Base-by-base conservation (phyloP, 1,284 basidiomycete genomes). In the Vanrija pseudolonga region DNA sequence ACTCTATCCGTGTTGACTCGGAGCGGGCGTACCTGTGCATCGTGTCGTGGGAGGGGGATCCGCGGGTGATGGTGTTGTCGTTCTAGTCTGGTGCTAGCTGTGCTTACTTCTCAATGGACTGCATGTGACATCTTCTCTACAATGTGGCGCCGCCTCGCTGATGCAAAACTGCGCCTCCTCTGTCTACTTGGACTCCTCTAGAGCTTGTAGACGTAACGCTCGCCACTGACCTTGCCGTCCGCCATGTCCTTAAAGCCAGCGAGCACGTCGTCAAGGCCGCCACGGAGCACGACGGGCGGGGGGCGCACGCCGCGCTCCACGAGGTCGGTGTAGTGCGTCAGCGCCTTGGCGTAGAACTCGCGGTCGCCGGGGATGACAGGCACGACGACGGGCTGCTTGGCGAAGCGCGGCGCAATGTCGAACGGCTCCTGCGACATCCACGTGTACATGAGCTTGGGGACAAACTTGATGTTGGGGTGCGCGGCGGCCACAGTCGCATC, bases 341-440 rank as follows among this genome's bases (percentile, higher is more conserved):
- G 54, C 32, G 65, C 45, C 53, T 67, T 57, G 28, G 39, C 53
- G 54, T 62, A 63, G 55, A 64, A 68, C 42, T 56, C 52, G 47
- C 57, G 59, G 42, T 69, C 62, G 0, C 55, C 39, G 14, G 57
- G 50, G 22, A 56, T 50, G 32, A 57, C 66, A 8, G 66, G 66
- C 17, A 67, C 20, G 36, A 41, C 43, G 3, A 37, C 56, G 37
- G 53, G 47, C 23, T 55, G 22, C 2, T n/a, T n/a, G n/a, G 55
- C 55, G 8, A 23, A 45, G n/a, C 62, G 53, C 17, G 65, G 64
- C 9, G 62, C 57, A 41, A 68, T 66, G 51, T 61, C 54, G 57
- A 72, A 69, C 17, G 59, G 60, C 64, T 69, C 32, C 61, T 67
- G 45, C 70, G 69, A 68, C 44, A 65, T 64, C 9, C 65, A 47